Base-by-base conservation (phyloP, 2,329 filamentous ascomycete genomes). In the Trichoderma brevicompactum region DNA sequence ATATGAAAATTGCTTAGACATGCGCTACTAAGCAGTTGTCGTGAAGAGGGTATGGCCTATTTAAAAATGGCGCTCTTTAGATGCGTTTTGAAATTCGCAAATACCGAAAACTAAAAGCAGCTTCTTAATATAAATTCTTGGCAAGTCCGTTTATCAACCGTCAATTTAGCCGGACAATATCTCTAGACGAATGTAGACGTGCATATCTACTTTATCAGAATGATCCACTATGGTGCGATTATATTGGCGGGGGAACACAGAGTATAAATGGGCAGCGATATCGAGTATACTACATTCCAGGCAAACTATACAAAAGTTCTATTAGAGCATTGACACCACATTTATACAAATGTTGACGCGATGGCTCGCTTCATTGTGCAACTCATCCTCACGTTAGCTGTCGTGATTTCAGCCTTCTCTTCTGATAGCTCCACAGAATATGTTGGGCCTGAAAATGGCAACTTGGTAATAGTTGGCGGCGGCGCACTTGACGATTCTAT, bases 171-270 rank as follows among this genome's bases (percentile, higher is more conserved):
- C 48, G 48, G 15, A 13, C 23, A 34, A 15, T 23, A 5, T 17
- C 32, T 13, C 7, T 5, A 44, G 32, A 6, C 19, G 23, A 23
- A 43, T n/a, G 8, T 32, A 12, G 8, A 36, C 36, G n/a, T 23
- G 23, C n/a, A 53, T n/a, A 12, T 52, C 58, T 52, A 34, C 58
- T 50, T 34, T 62, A 28, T 50, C 40, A 62, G 58, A 62, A 34
- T 62, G 58, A 52, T 62, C 58, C 58, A 62, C 48, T 52, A 62
- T 62, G 58, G 48, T 52, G 58, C 38, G 38, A 62, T 62, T 19
- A 7, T 34, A 13, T 19, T 9, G 12, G 5, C 19, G n/a, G 12
- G 5, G 0, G 34, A 32, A 41, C 7, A 6, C 4, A 17, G 2
- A 9, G 43, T 52, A 52, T 43, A 62, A 53, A 15, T 36, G 15